These are phyloP conservation scores for Penicillium olsonii DNA, from an alignment of 2,329 filamentous ascomycete species.

Conservation along the genomic window DNA sequence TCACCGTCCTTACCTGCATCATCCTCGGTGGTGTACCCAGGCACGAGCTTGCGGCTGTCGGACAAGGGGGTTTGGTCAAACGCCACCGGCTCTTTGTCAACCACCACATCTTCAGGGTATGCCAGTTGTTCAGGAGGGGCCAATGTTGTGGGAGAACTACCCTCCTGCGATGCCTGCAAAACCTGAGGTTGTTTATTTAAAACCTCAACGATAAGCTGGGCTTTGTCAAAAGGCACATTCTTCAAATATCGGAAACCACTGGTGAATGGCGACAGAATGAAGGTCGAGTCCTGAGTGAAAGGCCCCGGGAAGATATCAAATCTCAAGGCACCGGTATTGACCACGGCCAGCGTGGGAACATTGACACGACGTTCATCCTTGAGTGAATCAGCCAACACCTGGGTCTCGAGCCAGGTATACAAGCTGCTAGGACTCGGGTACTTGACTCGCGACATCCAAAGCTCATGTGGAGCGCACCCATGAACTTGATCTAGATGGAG, in stretches of 20 bases:
- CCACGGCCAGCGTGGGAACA: conserved; percentile 66
- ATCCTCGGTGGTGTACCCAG: conserved; percentile 87
- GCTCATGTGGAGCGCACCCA: conserved; percentile 78
- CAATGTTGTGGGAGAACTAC: conserved; percentile 32
- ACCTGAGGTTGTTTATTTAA: conserved; percentile 61
- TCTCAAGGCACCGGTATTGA: conserved; percentile 88
- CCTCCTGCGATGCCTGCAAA: conserved; percentile 27
- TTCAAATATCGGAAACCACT: conserved; percentile 75
- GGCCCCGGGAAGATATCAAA: conserved; percentile 94
- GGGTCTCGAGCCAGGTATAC: conserved; percentile 74
- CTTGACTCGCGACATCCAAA: conserved; percentile 78
- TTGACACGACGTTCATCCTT: conserved; percentile 59
- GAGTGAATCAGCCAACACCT: conserved; percentile 71
- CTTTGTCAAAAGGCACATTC: conserved; percentile 76
- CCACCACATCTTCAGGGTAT: conserved; percentile 21
- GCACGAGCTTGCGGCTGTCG: conserved; percentile 50
- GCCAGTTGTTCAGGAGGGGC: conserved; percentile 50
- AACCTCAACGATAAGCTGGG: conserved; percentile 65
- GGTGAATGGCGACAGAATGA: conserved; percentile 82
- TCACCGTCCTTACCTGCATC: conserved; percentile 83
- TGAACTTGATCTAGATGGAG: conserved; percentile 72
- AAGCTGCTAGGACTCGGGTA: conserved; percentile 76
- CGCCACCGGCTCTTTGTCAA: conserved; percentile 14
- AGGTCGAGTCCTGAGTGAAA: conserved; percentile 86
- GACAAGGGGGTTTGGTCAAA: conserved; percentile 34